Conservation (phyloP, 1,284 basidiomycete species). For the Ganoderma multipileum region DNA sequence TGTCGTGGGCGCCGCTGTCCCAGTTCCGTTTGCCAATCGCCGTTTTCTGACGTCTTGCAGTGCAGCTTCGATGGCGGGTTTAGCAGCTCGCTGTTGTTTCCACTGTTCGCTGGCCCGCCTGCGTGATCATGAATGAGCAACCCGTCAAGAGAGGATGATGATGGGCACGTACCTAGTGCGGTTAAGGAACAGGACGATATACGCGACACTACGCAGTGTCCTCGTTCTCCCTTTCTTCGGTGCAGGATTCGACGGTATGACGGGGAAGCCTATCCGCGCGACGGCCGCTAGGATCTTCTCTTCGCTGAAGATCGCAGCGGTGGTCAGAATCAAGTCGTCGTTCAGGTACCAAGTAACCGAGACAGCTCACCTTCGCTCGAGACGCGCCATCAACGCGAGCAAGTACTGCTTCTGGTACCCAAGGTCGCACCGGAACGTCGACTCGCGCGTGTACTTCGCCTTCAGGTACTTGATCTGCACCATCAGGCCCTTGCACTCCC, state of each 20-base stretch:
- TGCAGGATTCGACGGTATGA: conserved; percentile 19
- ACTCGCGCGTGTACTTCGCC: conserved; percentile 89
- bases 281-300: conserved; percentile 81
- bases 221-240: conserved; percentile 25
- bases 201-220: conserved; percentile 64
- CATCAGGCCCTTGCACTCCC: conserved; percentile 88
- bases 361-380: conserved; percentile 73
- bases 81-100: conserved; percentile 65
- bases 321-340: conserved; percentile 9
- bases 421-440: conserved; percentile 80
- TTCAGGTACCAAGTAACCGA: neutral
- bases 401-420: conserved; percentile 89
- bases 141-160: neutral
- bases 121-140: conserved; percentile 8
- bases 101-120: conserved; percentile 68
- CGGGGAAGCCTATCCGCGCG: conserved; percentile 77
- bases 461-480: conserved; percentile 93
- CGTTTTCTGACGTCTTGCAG: conserved; percentile 72
- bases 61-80: conserved; percentile 66
- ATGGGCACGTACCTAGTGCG: conserved; percentile 64
- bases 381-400: conserved; percentile 64
- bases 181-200: conserved; percentile 69
- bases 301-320: conserved; percentile 59
- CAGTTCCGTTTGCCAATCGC: conserved; percentile 41
- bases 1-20: conserved; percentile 5